Conservation (phyloP, 108 stramenopile species). For the Fragilariopsis cylindrus region DNA sequence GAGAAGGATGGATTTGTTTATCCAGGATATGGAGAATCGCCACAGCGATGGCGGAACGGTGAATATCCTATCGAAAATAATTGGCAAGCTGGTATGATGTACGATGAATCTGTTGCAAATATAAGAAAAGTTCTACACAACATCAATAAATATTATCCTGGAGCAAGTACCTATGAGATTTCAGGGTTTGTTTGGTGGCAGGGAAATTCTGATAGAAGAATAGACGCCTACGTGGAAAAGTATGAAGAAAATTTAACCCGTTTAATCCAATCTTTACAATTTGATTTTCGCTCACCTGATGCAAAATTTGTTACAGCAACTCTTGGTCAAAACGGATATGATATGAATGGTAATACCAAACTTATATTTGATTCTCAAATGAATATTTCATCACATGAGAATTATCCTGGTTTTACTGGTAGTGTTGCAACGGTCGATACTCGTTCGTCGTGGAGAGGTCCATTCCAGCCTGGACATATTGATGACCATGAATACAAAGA, state of each 20-base stretch:
- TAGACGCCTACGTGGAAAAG: conserved; percentile 4
- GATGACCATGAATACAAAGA: background rate
- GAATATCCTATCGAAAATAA: background rate
- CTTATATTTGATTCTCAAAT: conserved; percentile 26
- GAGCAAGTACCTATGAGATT: conserved; percentile 32
- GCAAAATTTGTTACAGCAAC: conserved; percentile 40
- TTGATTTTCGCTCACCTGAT: conserved; percentile 30
- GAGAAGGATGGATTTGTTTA: conserved; percentile 24
- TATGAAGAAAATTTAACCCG: conserved; percentile 31
- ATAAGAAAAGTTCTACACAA: conserved; percentile 26
- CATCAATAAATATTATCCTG: conserved; percentile 34
- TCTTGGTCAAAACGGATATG: conserved; percentile 28
- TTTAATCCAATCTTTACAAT: conserved; percentile 23
- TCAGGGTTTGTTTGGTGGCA: conserved; percentile 51
- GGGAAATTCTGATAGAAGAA: conserved; percentile 34
- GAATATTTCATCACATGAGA: conserved; percentile 5
- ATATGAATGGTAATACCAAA: conserved; percentile 19
- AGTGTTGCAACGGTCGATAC: conserved; percentile 37
- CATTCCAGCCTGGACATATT: background rate
- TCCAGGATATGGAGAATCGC: conserved; percentile 35
- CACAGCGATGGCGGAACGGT: conserved; percentile 23
- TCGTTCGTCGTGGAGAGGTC: conserved; percentile 24
- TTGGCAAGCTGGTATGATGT: conserved; percentile 35
- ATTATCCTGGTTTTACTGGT: conserved; percentile 17
- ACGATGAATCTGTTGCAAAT: conserved; percentile 30